These are phyloP conservation scores for Fusarium scirpi DNA, from an alignment of 2,329 filamentous ascomycete genomes.

Conservation along the genomic window DNA sequence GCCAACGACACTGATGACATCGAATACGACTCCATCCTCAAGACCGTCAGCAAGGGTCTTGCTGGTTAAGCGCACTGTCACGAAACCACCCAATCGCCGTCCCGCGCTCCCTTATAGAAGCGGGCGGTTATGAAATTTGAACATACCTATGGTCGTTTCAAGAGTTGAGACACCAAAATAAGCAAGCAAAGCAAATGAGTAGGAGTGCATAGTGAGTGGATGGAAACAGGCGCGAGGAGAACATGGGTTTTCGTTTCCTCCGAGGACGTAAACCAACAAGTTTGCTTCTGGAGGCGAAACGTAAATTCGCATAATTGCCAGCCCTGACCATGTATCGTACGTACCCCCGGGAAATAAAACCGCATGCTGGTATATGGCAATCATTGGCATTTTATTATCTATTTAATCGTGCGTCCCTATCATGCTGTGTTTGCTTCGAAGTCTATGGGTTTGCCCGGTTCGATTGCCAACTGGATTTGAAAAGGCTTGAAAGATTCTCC, in stretches of 20 bases:
- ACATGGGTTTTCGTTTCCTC: constrained; percentile 38
- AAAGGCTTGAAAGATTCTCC: constrained; percentile 72
- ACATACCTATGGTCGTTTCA: constrained; percentile 47
- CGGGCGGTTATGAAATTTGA: constrained; percentile 40
- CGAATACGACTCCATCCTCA: constrained; percentile 78
- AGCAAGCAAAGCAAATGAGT: constrained; percentile 41
- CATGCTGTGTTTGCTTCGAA: constrained; percentile 17
- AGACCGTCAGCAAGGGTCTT: constrained; percentile 72
- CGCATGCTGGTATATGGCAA: constrained; percentile 49
- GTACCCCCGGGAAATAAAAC: constrained; percentile 47
- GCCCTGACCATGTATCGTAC: constrained; percentile 50
- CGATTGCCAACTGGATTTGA: constrained; percentile 77
- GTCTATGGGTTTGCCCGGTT: constrained; percentile 50
- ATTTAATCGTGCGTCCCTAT: constrained; percentile 28
- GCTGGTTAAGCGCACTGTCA: constrained; percentile 56
- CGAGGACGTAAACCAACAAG: constrained; percentile 28
- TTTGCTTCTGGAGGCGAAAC: constrained; percentile 45
- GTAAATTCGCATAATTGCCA: constrained; percentile 48
- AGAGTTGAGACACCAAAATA: constrained; percentile 43
- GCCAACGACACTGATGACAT: constrained; percentile 88
- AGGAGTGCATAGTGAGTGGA: constrained; percentile 42
- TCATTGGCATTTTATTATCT: constrained; percentile 38
- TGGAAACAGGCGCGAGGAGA: constrained; percentile 26
- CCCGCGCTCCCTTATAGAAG: constrained; percentile 38
- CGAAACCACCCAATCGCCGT: constrained; percentile 21